Evolutionary conservation across 2,329 filamentous ascomycete genomes (phyloP), one percentile per base, ranked within the genome.

Genomic region (Penicillium hordei): DNA sequence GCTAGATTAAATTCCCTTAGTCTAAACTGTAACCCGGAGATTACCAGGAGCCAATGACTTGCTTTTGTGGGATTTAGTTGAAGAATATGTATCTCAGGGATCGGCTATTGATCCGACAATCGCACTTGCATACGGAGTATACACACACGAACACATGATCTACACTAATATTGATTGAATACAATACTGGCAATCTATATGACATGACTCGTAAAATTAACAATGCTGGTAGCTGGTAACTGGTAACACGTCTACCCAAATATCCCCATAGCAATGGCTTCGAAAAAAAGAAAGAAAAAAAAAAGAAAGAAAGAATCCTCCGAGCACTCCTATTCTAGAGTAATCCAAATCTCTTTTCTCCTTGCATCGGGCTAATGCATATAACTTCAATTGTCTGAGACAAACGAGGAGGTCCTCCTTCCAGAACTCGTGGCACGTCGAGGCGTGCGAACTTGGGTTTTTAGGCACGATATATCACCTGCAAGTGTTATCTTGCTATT

Each of bases 31-130:
- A 45, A 45, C 19, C 29, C 50, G 50, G 50, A 46, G 50, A 52
- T 52, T 52, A 45, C 5, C 1, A 51, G 48, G 38, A 52, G 38
- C 49, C 29, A 46, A 45, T 36, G 29, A 46, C 27, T 52, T 36
- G 21, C 21, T 46, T 52, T 36, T 23, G 13, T 12, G n/a, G 15
- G 13, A 12, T 39, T 27, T 2, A 7, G 19, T 21, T 40, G 38
- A 21, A 21, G n/a, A 31, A 12, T 13, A 40, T 19, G 19, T 21
- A 23, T 25, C 39, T 17, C 21, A 17, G 36, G 6, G 39, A 33
- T 27, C 23, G 42, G 17, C 17, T 29, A 45, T 29, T 44, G 8
- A 19, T 45, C 43, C 25, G 43, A 31, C 27, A 44, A 33, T 33
- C 31, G 25, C 42, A 13, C 42, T 29, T 29, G 42, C 25, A 44